Percentiles rank a stretch among this genome's conserved stretches.
Conservation (phyloP, 1,284 basidiomycete genomes). For the Xerocomus nothofagi region DNA sequence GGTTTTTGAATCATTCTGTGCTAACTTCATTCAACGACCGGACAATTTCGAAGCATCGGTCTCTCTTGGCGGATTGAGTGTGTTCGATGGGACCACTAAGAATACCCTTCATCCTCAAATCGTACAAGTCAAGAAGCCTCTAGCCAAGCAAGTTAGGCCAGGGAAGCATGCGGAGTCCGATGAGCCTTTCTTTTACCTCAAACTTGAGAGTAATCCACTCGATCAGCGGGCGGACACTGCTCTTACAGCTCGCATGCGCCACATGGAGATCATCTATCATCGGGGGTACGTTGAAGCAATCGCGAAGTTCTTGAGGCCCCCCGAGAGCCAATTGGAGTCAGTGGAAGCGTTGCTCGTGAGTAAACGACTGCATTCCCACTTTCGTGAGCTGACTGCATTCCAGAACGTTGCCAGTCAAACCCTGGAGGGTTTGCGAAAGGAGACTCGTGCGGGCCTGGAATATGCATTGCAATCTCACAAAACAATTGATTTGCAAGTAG, state of each 20-base stretch:
- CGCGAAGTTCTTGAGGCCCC: constrained; percentile 92
- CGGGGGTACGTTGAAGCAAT: constrained; percentile 92
- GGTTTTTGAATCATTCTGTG: constrained; percentile 88
- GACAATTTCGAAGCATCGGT: constrained; percentile 82
- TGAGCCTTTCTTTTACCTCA: constrained; percentile 91
- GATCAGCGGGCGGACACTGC: constrained; percentile 93
- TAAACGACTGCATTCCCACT: not conserved
- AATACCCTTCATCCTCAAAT: constrained; percentile 90
- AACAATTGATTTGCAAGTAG: constrained; percentile 94
- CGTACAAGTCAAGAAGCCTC: constrained; percentile 81
- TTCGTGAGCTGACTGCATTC: constrained; percentile 10
- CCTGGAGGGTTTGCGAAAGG: constrained; percentile 91
- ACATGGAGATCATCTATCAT: constrained; percentile 98
- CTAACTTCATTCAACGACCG: constrained; percentile 82
- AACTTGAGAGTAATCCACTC: constrained; percentile 92
- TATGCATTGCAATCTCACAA: constrained; percentile 92
- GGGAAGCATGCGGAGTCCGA: constrained; percentile 37
- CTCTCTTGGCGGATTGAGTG: constrained; percentile 85
- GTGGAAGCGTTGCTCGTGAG: constrained; percentile 84
- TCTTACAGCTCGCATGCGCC: constrained; percentile 88
- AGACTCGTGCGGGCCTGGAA: constrained; percentile 94
- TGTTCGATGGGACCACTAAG: constrained; percentile 89
- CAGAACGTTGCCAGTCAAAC: constrained; percentile 93
- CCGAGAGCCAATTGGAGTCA: constrained; percentile 93
- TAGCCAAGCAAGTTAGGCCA: constrained; percentile 1